Percentiles rank a stretch among this genome's conserved stretches.
These are phyloP conservation scores for Entomortierella lignicola DNA, from an alignment of 192 early-diverging fungal species.

Conservation along the genomic window DNA sequence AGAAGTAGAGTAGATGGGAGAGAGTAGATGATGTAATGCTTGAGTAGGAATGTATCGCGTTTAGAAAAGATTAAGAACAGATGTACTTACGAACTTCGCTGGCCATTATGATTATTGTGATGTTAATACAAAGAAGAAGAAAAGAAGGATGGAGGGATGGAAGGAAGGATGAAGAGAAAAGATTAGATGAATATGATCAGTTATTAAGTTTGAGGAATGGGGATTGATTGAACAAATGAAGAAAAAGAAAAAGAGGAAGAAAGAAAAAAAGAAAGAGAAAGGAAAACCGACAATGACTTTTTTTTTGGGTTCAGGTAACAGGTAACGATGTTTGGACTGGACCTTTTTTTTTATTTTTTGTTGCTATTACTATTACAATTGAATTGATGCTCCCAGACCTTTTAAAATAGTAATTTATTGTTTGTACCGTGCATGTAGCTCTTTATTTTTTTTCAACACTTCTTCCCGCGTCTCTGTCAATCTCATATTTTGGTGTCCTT, in stretches of 20 bases:
- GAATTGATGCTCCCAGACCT: too few species aligned
- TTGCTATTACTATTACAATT: too few species aligned
- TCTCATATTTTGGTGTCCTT: slow-evolving; percentile 2
- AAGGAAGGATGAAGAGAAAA: not conserved
- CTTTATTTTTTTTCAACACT: too few species aligned
- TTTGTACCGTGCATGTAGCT: too few species aligned
- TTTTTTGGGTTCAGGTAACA: not conserved
- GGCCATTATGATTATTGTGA: slow-evolving; percentile 29
- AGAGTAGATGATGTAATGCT: not conserved
- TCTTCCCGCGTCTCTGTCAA: not conserved
- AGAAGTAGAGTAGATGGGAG: not conserved
- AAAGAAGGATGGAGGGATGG: not conserved
- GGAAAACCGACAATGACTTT: too few species aligned
- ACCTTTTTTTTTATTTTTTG: not conserved
- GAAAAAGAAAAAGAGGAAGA: slow-evolving; percentile 17
- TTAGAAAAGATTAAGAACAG: too few species aligned
- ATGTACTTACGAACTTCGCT: slow-evolving; percentile 39
- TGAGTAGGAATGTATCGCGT: not conserved
- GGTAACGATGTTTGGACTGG: not conserved
- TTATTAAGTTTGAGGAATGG: not conserved
- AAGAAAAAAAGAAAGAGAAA: slow-evolving; percentile 6
- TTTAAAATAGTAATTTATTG: too few species aligned
- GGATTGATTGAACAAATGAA: slow-evolving; percentile 24
- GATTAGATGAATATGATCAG: not conserved
- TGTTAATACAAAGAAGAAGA: too few species aligned